Conservation (phyloP, 148 eudicot genomes). For the Rhododendron mucronatum region DNA sequence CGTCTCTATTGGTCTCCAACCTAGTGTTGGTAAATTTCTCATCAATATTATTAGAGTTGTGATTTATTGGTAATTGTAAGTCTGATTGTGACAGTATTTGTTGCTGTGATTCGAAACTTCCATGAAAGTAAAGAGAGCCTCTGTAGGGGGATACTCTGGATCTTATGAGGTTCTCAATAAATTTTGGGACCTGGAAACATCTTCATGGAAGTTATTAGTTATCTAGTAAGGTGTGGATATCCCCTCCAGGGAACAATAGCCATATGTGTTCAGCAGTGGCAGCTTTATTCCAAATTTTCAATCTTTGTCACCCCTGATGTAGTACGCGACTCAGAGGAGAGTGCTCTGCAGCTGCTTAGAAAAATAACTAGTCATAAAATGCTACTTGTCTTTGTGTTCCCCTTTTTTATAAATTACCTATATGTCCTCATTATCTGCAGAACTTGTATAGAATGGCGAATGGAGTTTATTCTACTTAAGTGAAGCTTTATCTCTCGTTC, state of each 20-base stretch:
- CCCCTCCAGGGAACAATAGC: background rate
- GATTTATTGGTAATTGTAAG: background rate
- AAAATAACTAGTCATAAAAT: background rate
- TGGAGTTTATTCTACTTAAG: background rate
- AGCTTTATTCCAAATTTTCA: background rate
- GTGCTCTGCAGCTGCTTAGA: background rate
- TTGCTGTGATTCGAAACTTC: background rate
- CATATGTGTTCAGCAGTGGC: background rate
- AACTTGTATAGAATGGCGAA: slow-evolving; percentile 2
- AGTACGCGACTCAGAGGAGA: background rate
- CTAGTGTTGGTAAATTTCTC: background rate
- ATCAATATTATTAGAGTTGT: background rate
- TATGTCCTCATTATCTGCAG: background rate
- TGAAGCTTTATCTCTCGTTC: slow-evolving; percentile 23
- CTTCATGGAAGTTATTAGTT: background rate
- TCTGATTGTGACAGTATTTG: background rate
- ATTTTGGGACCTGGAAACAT: background rate
- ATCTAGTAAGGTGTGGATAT: background rate
- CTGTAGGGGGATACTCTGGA: background rate
- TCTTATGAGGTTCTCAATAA: background rate
- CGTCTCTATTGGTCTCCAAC: background rate
- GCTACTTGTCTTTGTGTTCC: background rate
- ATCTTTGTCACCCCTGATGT: background rate
- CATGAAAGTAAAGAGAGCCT: background rate
- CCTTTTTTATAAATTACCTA: background rate